Evolutionary conservation across 2,329 filamentous ascomycete species (phyloP).

Genomic region (Neurospora sp.): DNA sequence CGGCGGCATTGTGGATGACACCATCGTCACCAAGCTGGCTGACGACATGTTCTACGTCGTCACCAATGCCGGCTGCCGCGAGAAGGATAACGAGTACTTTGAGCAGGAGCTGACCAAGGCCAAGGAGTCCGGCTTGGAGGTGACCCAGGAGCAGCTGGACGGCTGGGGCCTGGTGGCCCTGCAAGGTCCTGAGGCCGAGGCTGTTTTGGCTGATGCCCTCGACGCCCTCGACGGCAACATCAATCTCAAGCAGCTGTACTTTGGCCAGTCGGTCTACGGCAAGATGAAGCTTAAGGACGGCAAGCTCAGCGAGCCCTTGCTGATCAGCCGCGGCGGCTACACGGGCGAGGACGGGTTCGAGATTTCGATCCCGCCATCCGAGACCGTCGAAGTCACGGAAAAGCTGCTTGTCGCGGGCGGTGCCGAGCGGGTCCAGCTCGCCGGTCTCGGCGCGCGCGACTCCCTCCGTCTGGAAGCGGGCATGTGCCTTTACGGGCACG

Average conservation of each 20-base stretch:
- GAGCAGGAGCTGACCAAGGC: constrained; percentile 51
- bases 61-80: constrained; percentile 84
- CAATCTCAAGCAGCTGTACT: constrained; percentile 63
- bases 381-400: constrained; percentile 58
- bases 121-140: constrained; percentile 32
- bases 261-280: constrained; percentile 64
- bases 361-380: constrained; percentile 67
- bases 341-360: constrained; percentile 98
- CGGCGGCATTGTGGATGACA: constrained; percentile 92
- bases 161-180: constrained; percentile 75
- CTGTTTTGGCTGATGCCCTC: constrained; percentile 58
- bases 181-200: constrained; percentile 71
- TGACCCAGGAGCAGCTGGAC: constrained; percentile 61
- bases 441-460: constrained; percentile 84
- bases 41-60: constrained; percentile 80
- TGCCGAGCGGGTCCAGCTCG: constrained; percentile 57
- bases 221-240: constrained; percentile 43
- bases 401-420: constrained; percentile 58
- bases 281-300: constrained; percentile 50
- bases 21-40: constrained; percentile 74
- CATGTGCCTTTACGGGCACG: constrained; percentile 99
- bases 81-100: constrained; percentile 79
- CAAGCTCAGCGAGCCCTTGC: constrained; percentile 34
- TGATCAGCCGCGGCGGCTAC: constrained; percentile 86
- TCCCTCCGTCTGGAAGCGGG: constrained; percentile 89